phyloP scores from a whole-genome alignment of 2,329 filamentous ascomycete species.

The Bipolaris oryzae region DNA sequence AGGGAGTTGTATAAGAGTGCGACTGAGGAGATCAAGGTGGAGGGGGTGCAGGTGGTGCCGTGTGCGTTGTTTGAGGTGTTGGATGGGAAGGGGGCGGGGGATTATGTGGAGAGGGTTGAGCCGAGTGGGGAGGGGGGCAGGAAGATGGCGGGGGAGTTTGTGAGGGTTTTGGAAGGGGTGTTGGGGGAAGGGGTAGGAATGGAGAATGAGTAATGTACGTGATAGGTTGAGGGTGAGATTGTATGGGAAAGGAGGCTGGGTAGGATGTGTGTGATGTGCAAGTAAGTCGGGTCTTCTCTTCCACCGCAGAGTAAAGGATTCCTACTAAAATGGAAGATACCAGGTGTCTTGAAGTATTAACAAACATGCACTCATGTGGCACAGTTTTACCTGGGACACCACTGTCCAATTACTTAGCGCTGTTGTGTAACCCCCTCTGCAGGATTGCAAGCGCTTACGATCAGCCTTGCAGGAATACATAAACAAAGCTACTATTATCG shows the following conservation, averaged over 20 bases:
- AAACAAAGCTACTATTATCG: neutral
- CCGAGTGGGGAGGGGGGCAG: slow-evolving; percentile 42
- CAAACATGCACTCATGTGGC: neutral
- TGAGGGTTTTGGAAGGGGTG: slow-evolving; percentile 20
- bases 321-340: no score
- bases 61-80: slow-evolving; percentile 43
- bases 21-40: slow-evolving; percentile 34
- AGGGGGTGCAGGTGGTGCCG: slow-evolving; percentile 40
- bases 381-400: neutral
- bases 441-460: neutral
- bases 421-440: neutral
- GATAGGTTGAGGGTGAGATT: no score
- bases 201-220: no score
- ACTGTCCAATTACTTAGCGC: neutral
- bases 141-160: slow-evolving; percentile 43
- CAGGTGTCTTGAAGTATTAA: no score
- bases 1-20: slow-evolving; percentile 39
- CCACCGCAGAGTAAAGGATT: no score
- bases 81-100: slow-evolving; percentile 35
- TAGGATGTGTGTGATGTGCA: no score
- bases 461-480: neutral
- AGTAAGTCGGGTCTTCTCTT: no score
- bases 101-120: slow-evolving; percentile 47
- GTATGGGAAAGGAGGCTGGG: no score
- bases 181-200: neutral